These are phyloP conservation scores for Hemileccinum rubropunctum DNA, from an alignment of 768 basidiomycete species.

Conservation along the genomic window DNA sequence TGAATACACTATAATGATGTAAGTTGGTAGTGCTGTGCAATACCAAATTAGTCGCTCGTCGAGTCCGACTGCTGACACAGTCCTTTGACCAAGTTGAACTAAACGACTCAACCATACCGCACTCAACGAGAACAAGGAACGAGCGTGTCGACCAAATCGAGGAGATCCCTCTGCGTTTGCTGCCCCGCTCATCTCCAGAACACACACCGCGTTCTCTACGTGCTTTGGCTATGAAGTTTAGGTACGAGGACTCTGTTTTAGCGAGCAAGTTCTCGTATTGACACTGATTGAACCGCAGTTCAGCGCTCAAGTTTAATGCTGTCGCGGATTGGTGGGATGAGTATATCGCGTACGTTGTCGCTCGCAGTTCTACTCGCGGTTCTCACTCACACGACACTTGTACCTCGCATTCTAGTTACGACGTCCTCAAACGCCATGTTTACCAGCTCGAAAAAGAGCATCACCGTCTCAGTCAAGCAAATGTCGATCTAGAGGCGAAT, in stretches of 20 bases:
- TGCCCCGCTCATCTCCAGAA: conserved; percentile 1
- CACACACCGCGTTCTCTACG: conserved; percentile 2
- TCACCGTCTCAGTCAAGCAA: conserved; percentile 39
- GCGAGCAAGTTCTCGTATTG: background rate
- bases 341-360: conserved; percentile 73
- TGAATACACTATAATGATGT: no score
- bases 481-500: conserved; percentile 61
- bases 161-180: conserved; percentile 25
- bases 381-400: background rate
- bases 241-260: conserved; percentile 12
- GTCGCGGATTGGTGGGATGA: conserved; percentile 92
- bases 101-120: conserved; percentile 8
- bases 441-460: conserved; percentile 85
- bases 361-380: background rate
- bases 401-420: conserved; percentile 54
- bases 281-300: conserved; percentile 38
- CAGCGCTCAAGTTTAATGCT: conserved; percentile 87
- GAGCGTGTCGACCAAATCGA: conserved; percentile 12
- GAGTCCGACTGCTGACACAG: no score
- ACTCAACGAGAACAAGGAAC: conserved; percentile 1
- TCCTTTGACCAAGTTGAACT: background rate
- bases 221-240: conserved; percentile 33
- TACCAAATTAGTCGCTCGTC: no score
- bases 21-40: no score
- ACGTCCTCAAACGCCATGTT: conserved; percentile 77